Conservation (phyloP, 2,329 filamentous ascomycete species). For the Fusarium redolens region DNA sequence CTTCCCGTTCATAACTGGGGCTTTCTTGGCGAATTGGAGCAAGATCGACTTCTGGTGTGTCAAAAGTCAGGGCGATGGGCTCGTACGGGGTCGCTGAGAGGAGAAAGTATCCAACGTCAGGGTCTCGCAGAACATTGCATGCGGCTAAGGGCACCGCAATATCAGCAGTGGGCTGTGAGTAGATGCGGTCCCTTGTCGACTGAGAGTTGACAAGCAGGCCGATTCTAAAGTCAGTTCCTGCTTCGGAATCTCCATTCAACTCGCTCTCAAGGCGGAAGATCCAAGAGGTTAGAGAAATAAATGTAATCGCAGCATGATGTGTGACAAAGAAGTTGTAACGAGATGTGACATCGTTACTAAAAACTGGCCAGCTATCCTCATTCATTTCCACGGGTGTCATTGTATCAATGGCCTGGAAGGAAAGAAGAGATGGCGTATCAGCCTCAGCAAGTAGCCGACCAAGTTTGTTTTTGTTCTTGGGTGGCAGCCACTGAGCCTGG, state of each 20-base stretch:
- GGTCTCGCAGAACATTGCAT: conserved; percentile 65
- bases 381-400: conserved; percentile 65
- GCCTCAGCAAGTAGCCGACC: conserved; percentile 53
- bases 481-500: conserved; percentile 74
- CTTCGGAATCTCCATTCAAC: conserved; percentile 65
- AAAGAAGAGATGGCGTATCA: conserved; percentile 63
- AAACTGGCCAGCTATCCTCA: conserved; percentile 70
- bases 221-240: conserved; percentile 71
- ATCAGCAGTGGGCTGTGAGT: conserved; percentile 62
- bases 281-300: conserved; percentile 70
- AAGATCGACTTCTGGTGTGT: conserved; percentile 65
- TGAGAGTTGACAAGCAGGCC: conserved; percentile 69
- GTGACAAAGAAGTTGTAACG: conserved; percentile 73
- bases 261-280: conserved; percentile 73
- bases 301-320: conserved; percentile 69
- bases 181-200: conserved; percentile 68
- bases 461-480: conserved; percentile 62
- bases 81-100: conserved; percentile 69
- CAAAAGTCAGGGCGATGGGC: conserved; percentile 69
- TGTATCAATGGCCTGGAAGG: conserved; percentile 72
- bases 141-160: conserved; percentile 64
- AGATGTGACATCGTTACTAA: conserved; percentile 70
- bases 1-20: conserved; percentile 55
- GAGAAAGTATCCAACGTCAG: conserved; percentile 72
- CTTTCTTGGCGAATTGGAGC: conserved; percentile 57